phyloP scores from a whole-genome alignment of 352 stramenopile species.

The Phytopythium litorale region DNA sequence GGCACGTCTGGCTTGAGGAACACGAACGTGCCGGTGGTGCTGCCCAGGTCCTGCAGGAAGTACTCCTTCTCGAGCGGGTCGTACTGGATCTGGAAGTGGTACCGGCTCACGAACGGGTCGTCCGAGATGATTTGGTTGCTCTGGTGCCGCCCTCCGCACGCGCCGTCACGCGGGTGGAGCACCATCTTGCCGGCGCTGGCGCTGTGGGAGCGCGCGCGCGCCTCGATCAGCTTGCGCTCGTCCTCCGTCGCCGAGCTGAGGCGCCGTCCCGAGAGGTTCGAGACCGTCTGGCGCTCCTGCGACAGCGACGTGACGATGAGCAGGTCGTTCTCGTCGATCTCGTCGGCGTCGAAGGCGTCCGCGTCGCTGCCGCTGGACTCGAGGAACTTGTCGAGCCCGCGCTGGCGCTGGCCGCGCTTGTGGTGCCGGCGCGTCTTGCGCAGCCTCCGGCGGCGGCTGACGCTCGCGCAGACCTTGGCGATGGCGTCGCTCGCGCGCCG shows the following conservation, averaged over 20 bases:
- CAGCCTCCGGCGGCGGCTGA: constrained; percentile 6
- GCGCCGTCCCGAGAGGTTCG: neutral
- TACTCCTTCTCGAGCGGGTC: constrained; percentile 83
- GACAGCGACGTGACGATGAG: constrained; percentile 73
- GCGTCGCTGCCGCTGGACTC: constrained; percentile 12
- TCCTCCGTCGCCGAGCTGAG: constrained; percentile 17
- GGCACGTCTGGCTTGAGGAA: constrained; percentile 70
- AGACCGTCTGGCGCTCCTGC: constrained; percentile 34
- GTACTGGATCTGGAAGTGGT: constrained; percentile 80
- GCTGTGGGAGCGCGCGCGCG: constrained; percentile 12
- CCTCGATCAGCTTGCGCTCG: constrained; percentile 21
- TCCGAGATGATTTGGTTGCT: constrained; percentile 87
- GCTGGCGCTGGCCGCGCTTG: neutral
- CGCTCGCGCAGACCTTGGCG: constrained; percentile 15
- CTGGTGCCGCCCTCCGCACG: constrained; percentile 60
- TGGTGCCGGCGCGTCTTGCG: constrained; percentile 1
- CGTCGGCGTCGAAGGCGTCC: constrained; percentile 25
- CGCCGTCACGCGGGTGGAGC: constrained; percentile 57
- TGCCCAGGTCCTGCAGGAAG: constrained; percentile 75
- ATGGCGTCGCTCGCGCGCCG: constrained; percentile 25
- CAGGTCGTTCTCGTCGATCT: constrained; percentile 69
- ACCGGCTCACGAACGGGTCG: constrained; percentile 79
- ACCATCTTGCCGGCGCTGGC: constrained; percentile 45
- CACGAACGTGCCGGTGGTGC: constrained; percentile 76
- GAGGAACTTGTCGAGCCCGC: constrained; percentile 5